phyloP scores from a whole-genome alignment of 805 yeast species.

The Wickerhamiella occidentalis region DNA sequence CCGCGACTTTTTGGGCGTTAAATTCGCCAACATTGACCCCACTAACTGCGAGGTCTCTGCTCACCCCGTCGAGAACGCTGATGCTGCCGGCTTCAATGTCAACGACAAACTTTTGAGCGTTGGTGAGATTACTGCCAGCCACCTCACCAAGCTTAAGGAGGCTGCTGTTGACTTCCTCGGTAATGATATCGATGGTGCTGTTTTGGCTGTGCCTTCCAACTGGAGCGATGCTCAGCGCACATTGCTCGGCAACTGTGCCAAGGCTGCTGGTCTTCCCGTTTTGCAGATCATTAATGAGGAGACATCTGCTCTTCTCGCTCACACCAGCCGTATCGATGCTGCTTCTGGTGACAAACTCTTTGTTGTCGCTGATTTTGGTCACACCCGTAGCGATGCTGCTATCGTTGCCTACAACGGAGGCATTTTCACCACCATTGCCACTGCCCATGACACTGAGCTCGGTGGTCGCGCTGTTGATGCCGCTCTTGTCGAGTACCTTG shows the following conservation, averaged over 20 bases:
- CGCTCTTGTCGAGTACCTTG: conserved; percentile 68
- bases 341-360: conserved; percentile 50
- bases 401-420: conserved; percentile 91
- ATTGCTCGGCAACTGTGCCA: conserved; percentile 49
- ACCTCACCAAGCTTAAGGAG: conserved; percentile 61
- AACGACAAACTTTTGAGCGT: conserved; percentile 44
- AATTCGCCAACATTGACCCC: conserved; percentile 57
- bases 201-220: conserved; percentile 82
- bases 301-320: conserved; percentile 79
- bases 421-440: conserved; percentile 73
- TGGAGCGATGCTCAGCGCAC: conserved; percentile 62
- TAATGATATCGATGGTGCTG: conserved; percentile 63
- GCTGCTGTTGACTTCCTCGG: conserved; percentile 95
- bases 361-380: conserved; percentile 95
- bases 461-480: conserved; percentile 85
- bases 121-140: conserved; percentile 72
- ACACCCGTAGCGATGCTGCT: conserved; percentile 90
- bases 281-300: conserved; percentile 88
- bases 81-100: conserved; percentile 54
- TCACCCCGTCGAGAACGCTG: conserved; percentile 48
- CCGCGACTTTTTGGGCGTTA: conserved; percentile 81
- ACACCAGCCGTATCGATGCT: conserved; percentile 37
- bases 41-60: conserved; percentile 54
- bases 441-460: conserved; percentile 65
- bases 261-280: conserved; percentile 63